Conservation (phyloP, 78 protist genomes). For the Polysphondylium violaceum region DNA sequence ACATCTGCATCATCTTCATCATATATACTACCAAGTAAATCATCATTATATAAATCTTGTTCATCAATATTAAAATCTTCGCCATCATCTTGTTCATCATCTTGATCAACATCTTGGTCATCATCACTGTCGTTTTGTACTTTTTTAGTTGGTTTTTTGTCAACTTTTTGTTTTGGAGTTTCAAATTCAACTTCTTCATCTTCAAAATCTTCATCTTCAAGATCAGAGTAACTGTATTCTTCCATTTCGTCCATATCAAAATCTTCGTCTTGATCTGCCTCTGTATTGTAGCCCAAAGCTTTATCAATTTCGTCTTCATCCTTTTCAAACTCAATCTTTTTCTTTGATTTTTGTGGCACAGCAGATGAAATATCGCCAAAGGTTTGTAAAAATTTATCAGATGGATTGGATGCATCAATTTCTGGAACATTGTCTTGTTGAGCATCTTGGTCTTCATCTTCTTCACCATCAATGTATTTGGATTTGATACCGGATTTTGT, state of each 20-base stretch:
- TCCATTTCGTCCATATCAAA: background rate
- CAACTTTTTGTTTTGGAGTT: background rate
- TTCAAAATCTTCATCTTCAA: slow-evolving; percentile 48
- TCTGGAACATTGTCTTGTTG: background rate
- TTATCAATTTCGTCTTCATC: slow-evolving; percentile 49
- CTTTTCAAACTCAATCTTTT: background rate
- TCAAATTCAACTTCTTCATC: slow-evolving; percentile 59
- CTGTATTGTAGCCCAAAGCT: slow-evolving; percentile 20
- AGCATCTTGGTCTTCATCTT: background rate
- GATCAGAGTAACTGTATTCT: slow-evolving; percentile 67
- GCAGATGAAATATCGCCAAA: background rate
- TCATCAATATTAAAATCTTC: slow-evolving; percentile 18
- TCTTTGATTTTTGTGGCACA: background rate
- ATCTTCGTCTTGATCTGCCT: slow-evolving; percentile 21
- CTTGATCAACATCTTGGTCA: slow-evolving; percentile 9
- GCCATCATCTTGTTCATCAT: slow-evolving; percentile 20
- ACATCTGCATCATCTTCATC: background rate
- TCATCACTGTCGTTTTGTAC: background rate
- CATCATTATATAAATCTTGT: slow-evolving; percentile 8
- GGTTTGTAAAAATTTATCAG: slow-evolving; percentile 42
- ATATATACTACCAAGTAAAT: background rate
- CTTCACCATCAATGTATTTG: background rate
- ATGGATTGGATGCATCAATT: background rate
- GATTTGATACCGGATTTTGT: slow-evolving; percentile 27
- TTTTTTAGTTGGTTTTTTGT: background rate